A percentile compares a stretch with the other conserved stretches of the same genome.
These are phyloP conservation scores for Vaccinium macrocarpon DNA, from an alignment of 148 eudicot genomes.

Conservation along the genomic window DNA sequence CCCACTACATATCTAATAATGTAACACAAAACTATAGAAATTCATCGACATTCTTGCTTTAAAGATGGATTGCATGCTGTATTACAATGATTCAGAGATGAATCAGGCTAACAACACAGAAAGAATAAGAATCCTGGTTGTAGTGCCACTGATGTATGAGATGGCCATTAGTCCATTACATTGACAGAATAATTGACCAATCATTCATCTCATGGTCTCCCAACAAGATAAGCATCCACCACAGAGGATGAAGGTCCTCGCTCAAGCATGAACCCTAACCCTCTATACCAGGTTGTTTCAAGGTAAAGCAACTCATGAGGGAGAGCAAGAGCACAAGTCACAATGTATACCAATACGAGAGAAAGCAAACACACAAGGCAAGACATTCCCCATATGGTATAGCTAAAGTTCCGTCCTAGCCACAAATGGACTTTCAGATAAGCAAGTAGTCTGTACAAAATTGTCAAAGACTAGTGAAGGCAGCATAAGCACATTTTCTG, in stretches of 20 bases:
- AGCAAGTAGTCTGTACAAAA: neutral
- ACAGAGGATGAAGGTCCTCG: neutral
- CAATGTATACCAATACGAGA: neutral
- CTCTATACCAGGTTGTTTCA: neutral
- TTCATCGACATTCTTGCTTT: neutral
- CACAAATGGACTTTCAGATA: neutral
- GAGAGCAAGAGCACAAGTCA: neutral
- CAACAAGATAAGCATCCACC: neutral
- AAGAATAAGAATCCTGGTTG: no score
- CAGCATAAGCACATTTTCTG: neutral
- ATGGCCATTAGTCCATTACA: neutral
- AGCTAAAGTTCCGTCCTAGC: neutral
- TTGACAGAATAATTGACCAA: neutral
- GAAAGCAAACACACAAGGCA: neutral
- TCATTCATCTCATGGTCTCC: neutral
- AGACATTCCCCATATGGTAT: conserved; percentile 2
- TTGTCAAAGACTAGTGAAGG: neutral
- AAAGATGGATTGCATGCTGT: no score
- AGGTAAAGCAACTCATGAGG: neutral
- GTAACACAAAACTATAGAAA: neutral
- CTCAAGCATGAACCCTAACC: neutral
- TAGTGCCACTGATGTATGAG: neutral
- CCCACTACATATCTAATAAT: no score
- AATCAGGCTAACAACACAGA: no score
- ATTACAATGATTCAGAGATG: no score